Base-by-base conservation (phyloP, 1,284 basidiomycete genomes). In the Papiliotrema laurentii region DNA sequence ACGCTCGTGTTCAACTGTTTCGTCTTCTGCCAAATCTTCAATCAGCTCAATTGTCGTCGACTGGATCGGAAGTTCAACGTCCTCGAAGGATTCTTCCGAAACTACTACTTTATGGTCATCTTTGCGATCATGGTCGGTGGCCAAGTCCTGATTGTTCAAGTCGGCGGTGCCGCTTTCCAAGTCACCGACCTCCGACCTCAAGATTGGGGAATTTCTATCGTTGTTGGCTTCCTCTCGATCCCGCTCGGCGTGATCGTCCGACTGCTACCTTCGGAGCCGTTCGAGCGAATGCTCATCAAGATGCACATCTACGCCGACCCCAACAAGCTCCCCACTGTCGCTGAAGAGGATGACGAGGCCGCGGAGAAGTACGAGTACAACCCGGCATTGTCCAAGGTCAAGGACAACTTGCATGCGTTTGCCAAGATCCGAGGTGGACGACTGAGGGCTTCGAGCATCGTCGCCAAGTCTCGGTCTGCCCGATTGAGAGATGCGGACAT, bases 1-100 rank as follows among this genome's bases (percentile, higher is more conserved):
- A 91, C 93, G 0, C 78, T 97, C 13, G 87, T 97, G 35, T 98
- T 98, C 83, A 98, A 97, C 69, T 62, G 85, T 16, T 98, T 97
- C 66, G 94, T 98, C 39, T 97, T 97, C 73, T 89, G 89, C 43
- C 91, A 96, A 71, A 90, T 97, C 60, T 89, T 77, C 76, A 97
- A 97, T 77, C 92, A 90, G 54, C 74, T 97, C 73, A 97, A 97
- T 68, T 90, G 86, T 59, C 80, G 94, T 49, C 80, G 89, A 37
- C 78, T 98, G 45, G 91, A 94, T 62, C 82, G 82, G 52, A 81
- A 83, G 51, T 78, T 92, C 58, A 98, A 98, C 73, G 82, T 97
- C 53, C 90, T 97, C 63, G 83, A 87, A 61, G 90, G 89, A 45
- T 80, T 97, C 38, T 69, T 78, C 53, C 78, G 76, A 48, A 98